Percentiles rank a stretch among this genome's conserved stretches.
These are phyloP conservation scores for Neurospora tetrasperma DNA, from an alignment of 495 filamentous ascomycete species.

Conservation along the genomic window DNA sequence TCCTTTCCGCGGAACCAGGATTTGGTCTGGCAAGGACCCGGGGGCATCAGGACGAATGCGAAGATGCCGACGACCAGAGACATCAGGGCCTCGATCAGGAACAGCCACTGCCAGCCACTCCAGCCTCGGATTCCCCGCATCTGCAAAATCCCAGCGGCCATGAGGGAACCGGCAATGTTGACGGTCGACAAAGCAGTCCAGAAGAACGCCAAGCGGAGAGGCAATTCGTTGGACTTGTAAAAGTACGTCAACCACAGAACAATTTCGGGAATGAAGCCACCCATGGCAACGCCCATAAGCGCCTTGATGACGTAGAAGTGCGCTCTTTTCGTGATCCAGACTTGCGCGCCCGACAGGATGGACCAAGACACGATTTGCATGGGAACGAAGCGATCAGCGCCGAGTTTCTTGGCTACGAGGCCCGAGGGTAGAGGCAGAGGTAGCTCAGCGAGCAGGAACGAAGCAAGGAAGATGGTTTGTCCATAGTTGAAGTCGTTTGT, in stretches of 20 bases:
- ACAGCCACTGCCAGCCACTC: constrained; percentile 43
- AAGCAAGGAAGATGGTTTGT: constrained; percentile 33
- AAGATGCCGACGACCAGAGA: constrained; percentile 42
- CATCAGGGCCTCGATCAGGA: constrained; percentile 45
- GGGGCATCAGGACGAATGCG: constrained; percentile 46
- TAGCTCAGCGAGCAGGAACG: constrained; percentile 40
- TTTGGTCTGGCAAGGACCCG: constrained; percentile 39
- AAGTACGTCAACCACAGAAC: constrained; percentile 46
- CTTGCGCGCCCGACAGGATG: constrained; percentile 30
- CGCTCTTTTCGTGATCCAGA: constrained; percentile 25
- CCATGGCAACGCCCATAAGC: constrained; percentile 37
- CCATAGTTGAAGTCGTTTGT: constrained; percentile 42
- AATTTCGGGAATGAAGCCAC: constrained; percentile 41
- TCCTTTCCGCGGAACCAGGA: constrained; percentile 43
- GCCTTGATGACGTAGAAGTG: constrained; percentile 33
- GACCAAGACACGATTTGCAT: constrained; percentile 38
- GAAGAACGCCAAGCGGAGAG: constrained; percentile 40
- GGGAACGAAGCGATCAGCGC: constrained; percentile 39
- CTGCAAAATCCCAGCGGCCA: constrained; percentile 41
- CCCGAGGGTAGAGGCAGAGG: constrained; percentile 19
- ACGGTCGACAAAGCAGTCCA: constrained; percentile 37
- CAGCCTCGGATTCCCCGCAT: constrained; percentile 40
- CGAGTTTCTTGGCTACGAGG: constrained; percentile 39
- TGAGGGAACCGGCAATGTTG: constrained; percentile 38
- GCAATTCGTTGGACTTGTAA: constrained; percentile 42